A percentile compares a stretch with the other conserved stretches of the same genome.
Evolutionary conservation across 2,329 filamentous ascomycete genomes (phyloP).

Genomic region (Pseudopithomyces maydicus): DNA sequence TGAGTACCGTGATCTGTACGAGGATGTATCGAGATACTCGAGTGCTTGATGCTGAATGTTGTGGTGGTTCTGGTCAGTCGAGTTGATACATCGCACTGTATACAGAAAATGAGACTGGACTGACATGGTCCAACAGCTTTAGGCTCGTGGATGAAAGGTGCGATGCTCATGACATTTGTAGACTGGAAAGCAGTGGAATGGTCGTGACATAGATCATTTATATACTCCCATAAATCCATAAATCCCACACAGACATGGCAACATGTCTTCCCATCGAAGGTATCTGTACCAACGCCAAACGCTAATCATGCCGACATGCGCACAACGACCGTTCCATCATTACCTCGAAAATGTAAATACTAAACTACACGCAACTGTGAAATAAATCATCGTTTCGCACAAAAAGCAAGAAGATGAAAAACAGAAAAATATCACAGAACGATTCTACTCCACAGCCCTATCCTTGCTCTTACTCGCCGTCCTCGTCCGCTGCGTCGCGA

Average conservation of each 20-base stretch:
- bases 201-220: background rate
- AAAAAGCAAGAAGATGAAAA: too few relatives aligned
- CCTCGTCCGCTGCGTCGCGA: slow-evolving; percentile 12
- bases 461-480: slow-evolving; percentile 2
- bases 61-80: too few relatives aligned
- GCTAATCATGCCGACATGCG: background rate
- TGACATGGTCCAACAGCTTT: too few relatives aligned
- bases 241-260: background rate
- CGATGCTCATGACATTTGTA: too few relatives aligned
- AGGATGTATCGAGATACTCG: background rate
- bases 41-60: too few relatives aligned
- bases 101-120: too few relatives aligned
- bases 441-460: background rate
- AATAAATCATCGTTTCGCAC: background rate
- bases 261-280: background rate
- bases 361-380: background rate
- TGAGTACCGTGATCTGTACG: background rate
- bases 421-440: background rate
- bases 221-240: background rate
- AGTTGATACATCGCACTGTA: too few relatives aligned
- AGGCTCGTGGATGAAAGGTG: too few relatives aligned
- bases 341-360: background rate
- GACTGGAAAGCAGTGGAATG: too few relatives aligned
- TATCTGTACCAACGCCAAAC: background rate
- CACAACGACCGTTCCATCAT: background rate